phyloP scores from a whole-genome alignment of 352 stramenopile species.

The Phytophthora parvispora region DNA sequence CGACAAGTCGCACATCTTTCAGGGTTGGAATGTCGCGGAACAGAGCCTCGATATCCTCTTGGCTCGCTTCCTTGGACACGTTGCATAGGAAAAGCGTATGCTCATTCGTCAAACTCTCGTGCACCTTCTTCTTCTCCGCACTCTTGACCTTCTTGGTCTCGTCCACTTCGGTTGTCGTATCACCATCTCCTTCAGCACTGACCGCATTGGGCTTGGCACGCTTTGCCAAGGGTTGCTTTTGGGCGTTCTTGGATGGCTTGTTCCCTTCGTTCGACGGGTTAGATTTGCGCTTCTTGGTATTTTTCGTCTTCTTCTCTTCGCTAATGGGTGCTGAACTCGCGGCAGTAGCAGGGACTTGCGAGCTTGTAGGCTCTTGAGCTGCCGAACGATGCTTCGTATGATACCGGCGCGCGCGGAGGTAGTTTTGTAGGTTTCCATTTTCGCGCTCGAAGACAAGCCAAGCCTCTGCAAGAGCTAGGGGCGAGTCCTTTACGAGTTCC shows the following conservation, averaged over 20 bases:
- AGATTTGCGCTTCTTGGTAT: conserved; percentile 32
- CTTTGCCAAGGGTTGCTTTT: conserved; percentile 27
- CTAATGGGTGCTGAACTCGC: not conserved
- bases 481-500: conserved; percentile 43
- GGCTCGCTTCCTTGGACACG: conserved; percentile 62
- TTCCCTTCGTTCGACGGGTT: conserved; percentile 1
- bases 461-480: conserved; percentile 40
- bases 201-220: conserved; percentile 24
- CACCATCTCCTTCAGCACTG: not conserved
- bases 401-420: conserved; percentile 41
- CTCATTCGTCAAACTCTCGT: conserved; percentile 62
- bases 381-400: conserved; percentile 31
- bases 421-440: conserved; percentile 48
- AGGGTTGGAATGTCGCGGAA: conserved; percentile 60
- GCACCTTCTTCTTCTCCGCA: conserved; percentile 39
- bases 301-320: conserved; percentile 23
- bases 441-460: conserved; percentile 69
- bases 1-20: conserved; percentile 70
- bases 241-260: conserved; percentile 13
- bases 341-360: not conserved
- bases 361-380: not conserved
- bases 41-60: conserved; percentile 60
- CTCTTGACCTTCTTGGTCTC: not conserved
- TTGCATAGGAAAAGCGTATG: conserved; percentile 81
- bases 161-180: not conserved